Conservation (phyloP, 1,284 basidiomycete species). For the Cronartium ribicola region DNA sequence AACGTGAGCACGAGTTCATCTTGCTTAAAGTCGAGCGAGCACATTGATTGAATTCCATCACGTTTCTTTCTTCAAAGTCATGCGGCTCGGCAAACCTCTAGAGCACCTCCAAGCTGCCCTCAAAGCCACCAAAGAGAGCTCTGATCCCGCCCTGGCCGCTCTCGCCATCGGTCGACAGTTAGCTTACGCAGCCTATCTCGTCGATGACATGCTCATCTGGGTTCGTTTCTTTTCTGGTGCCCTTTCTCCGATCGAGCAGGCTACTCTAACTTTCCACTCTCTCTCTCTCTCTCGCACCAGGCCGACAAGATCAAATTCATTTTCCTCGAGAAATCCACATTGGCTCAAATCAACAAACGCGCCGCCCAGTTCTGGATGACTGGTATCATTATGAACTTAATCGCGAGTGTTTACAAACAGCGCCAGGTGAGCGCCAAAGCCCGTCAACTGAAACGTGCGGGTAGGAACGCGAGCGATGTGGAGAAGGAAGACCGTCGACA, state of each 20-base stretch:
- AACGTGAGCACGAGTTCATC: constrained; percentile 49
- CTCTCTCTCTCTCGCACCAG: constrained; percentile 47
- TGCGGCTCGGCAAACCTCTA: constrained; percentile 87
- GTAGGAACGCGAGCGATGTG: constrained; percentile 15
- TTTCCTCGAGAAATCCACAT: constrained; percentile 59
- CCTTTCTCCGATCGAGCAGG: neutral
- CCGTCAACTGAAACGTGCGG: neutral
- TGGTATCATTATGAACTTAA: constrained; percentile 60
- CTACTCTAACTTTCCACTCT: constrained; percentile 58
- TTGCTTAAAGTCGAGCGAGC: neutral
- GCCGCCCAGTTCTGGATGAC: constrained; percentile 86
- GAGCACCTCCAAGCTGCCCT: constrained; percentile 91
- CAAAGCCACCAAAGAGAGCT: constrained; percentile 62
- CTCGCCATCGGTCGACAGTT: constrained; percentile 77
- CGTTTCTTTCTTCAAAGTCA: constrained; percentile 58
- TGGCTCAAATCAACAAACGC: constrained; percentile 64
- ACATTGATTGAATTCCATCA: neutral
- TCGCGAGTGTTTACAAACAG: constrained; percentile 17
- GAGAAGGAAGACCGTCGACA: constrained; percentile 26
- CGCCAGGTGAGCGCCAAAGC: constrained; percentile 19
- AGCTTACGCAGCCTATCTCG: constrained; percentile 82
- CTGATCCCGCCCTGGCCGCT: constrained; percentile 56
- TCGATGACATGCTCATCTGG: constrained; percentile 77
- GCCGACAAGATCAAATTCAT: constrained; percentile 51
- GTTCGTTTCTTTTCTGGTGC: constrained; percentile 55